Evolutionary conservation across 179 eudicot genomes (phyloP), one percentile per base, ranked within the genome.

Genomic region (Amaranthus tricolor): DNA sequence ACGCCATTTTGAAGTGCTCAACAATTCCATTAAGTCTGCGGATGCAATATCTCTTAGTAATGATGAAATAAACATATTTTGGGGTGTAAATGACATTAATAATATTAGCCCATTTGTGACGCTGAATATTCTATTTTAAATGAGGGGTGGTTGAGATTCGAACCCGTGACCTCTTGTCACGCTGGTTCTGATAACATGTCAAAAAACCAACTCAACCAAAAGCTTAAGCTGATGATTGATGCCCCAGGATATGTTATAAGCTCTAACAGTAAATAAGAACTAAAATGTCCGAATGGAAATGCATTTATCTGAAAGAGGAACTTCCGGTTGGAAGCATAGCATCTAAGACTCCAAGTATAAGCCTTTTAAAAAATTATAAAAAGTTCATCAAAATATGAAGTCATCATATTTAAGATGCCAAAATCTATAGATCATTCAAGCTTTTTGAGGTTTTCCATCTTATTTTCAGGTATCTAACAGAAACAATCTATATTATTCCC

Each of bases 1-100:
- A 84, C 20, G 87, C 88, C 91, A 87, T 87, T 86, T 90, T 90
- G 75, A 86, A 89, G 76, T 87, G 89, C 75, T 87, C 93, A 64
- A 89, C 83, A 68, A 87, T 52, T 21, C 81, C 84, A 67, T 72
- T 79, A 70, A 87, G 76, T 79, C 96, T 87, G 89, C 51, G 54
- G 74, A 60, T 53, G 74, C 77, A 31, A 70, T 10, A 2, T 43
- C 45, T 31, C 13, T 70, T 9, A 54, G 47, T 40, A 43, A 55
- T 16, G 20, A 53, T 16, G 14, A 44, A 20, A 8, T 14, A 45
- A 21, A 52, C 40, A 31, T 31, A 31, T 31, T 31, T 31, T 31
- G 40, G 40, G 40, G 40, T 31, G 40, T 31, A 31, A 31, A 31
- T 31, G 40, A 31, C 40, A 31, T 31, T 31, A 31, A 2, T 31